These are phyloP conservation scores for Ceratobasidium sp. DNA, from an alignment of 1,284 basidiomycete genomes.

Conservation along the genomic window DNA sequence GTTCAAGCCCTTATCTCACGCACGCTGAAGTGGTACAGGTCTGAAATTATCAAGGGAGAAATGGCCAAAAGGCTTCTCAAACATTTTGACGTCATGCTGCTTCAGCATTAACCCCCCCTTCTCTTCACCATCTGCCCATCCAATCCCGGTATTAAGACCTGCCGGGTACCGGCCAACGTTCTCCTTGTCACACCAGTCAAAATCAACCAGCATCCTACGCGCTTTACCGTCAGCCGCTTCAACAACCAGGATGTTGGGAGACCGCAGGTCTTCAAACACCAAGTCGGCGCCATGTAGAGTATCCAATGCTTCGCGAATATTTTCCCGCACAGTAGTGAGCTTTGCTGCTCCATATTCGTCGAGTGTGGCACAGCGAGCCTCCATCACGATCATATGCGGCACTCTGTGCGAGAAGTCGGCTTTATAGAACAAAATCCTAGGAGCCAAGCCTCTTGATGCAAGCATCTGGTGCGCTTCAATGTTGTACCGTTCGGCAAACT, in stretches of 20 bases:
- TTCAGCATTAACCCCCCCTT: neutral
- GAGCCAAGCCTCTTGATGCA: slow-evolving; percentile 49
- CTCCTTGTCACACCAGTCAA: slow-evolving; percentile 39
- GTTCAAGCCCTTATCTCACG: no score
- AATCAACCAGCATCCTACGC: slow-evolving; percentile 22
- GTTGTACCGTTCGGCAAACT: no score
- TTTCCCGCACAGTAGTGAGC: neutral
- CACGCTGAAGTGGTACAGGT: no score
- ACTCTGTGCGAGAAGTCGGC: neutral
- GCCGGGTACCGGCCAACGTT: slow-evolving; percentile 15
- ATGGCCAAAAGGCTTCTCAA: slow-evolving; percentile 13
- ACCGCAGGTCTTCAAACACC: slow-evolving; percentile 40
- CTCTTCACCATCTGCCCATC: slow-evolving; percentile 7
- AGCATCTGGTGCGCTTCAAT: slow-evolving; percentile 46
- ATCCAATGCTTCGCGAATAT: neutral
- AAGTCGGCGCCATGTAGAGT: slow-evolving; percentile 13
- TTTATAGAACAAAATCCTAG: slow-evolving; percentile 49
- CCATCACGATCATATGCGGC: neutral
- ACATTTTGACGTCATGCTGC: slow-evolving; percentile 22
- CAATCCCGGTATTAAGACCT: slow-evolving; percentile 5
- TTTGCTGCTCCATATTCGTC: neutral
- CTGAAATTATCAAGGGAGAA: no score
- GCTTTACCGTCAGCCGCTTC: neutral
- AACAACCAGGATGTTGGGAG: slow-evolving; percentile 20
- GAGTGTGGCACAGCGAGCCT: neutral